phyloP scores from a whole-genome alignment of 192 early-diverging fungal genomes.

The Pilaira anomala region DNA sequence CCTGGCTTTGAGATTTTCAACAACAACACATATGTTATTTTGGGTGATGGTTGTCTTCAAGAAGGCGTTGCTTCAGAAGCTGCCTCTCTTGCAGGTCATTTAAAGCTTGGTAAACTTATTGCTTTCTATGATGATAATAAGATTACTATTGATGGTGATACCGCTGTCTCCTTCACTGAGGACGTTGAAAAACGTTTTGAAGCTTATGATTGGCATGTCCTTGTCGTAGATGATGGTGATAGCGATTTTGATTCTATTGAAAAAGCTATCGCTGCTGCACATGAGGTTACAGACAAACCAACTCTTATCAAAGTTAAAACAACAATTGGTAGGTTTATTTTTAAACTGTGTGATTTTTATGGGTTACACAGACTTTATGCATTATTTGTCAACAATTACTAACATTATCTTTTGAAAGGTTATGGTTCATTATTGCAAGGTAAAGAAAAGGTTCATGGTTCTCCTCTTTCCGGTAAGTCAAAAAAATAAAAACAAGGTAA shows the following conservation, averaged over 20 bases:
- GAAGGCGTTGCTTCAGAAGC: slow-evolving; percentile 96
- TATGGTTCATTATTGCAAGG: slow-evolving; percentile 88
- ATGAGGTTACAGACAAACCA: slow-evolving; percentile 83
- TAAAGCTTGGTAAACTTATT: slow-evolving; percentile 92
- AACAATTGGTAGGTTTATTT: slow-evolving; percentile 69
- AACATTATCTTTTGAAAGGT: background rate
- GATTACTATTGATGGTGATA: slow-evolving; percentile 91
- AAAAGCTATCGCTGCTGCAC: slow-evolving; percentile 76
- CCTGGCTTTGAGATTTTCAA: slow-evolving; percentile 83
- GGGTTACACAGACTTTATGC: no score
- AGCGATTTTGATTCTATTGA: slow-evolving; percentile 67
- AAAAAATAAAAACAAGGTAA: background rate
- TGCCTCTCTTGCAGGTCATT: slow-evolving; percentile 52
- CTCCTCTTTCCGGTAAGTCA: slow-evolving; percentile 63
- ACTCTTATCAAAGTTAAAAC: slow-evolving; percentile 87
- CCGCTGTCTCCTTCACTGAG: slow-evolving; percentile 85
- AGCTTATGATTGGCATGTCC: slow-evolving; percentile 93
- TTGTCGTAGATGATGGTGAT: slow-evolving; percentile 76
- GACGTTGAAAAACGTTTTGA: slow-evolving; percentile 85
- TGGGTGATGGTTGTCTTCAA: slow-evolving; percentile 97
- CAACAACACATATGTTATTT: slow-evolving; percentile 80
- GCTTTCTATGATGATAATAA: slow-evolving; percentile 96
- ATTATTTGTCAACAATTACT: slow-evolving; percentile 1
- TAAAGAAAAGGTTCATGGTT: slow-evolving; percentile 90
- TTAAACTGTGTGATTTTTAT: no score